Conservation (phyloP, 2,329 filamentous ascomycete species). For the Fusarium circinatum region DNA sequence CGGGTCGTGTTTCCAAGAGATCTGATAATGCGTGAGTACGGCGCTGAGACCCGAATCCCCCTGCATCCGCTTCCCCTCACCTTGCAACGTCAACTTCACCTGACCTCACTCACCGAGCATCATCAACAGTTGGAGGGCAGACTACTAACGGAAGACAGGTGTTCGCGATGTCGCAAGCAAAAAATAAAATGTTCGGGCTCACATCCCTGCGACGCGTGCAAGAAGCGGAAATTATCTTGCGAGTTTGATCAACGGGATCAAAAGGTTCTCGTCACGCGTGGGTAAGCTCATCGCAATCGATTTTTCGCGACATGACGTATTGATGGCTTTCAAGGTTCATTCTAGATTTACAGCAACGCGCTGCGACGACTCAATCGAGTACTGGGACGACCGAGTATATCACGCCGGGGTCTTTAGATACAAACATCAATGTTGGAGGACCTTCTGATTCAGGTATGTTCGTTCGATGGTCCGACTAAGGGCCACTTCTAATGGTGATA, state of each 20-base stretch:
- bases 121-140: background rate
- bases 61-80: background rate
- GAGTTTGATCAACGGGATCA: conserved; percentile 56
- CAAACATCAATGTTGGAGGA: conserved; percentile 29
- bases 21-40: conserved; percentile 42
- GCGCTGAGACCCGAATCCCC: background rate
- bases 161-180: conserved; percentile 46
- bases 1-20: conserved; percentile 40
- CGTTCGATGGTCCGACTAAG: fast-evolving
- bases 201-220: conserved; percentile 48
- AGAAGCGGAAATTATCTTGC: conserved; percentile 47
- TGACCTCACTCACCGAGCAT: background rate
- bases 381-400: conserved; percentile 30
- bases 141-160: conserved; percentile 13
- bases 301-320: conserved; percentile 8
- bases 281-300: conserved; percentile 43
- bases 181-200: conserved; percentile 50
- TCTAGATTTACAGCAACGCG: conserved; percentile 49
- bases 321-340: conserved; percentile 45
- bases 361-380: conserved; percentile 18
- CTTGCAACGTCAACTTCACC: background rate
- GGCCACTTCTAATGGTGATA: background rate
- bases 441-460: conserved; percentile 28
- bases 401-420: conserved; percentile 38
- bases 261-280: conserved; percentile 60